These are phyloP conservation scores for Aspergillus ibericus DNA, from an alignment of 2,329 filamentous ascomycete species.

Conservation along the genomic window DNA sequence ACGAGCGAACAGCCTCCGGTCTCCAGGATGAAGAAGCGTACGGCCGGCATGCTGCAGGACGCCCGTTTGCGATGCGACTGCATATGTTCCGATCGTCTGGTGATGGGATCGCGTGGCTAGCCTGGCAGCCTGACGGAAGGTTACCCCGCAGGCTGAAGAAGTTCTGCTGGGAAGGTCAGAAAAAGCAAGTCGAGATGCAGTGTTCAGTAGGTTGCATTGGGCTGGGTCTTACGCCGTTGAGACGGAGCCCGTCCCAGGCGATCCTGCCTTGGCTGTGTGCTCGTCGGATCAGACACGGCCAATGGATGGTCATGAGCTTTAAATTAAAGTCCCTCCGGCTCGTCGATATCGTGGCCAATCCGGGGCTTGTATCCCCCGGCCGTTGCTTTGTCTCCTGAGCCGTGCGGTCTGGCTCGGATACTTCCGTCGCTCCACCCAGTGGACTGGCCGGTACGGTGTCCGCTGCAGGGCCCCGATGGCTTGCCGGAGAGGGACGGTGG, in stretches of 20 bases:
- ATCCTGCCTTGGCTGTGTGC: too few species aligned
- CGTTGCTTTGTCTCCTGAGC: background rate
- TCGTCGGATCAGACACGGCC: background rate
- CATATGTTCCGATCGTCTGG: slow-evolving; percentile 15
- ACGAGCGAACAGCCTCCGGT: background rate
- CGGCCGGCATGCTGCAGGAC: background rate
- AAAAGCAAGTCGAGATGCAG: slow-evolving; percentile 5
- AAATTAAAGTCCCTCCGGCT: background rate
- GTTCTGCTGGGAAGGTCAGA: slow-evolving; percentile 1
- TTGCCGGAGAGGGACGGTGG: too few species aligned
- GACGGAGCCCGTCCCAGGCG: too few species aligned
- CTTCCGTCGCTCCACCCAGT: background rate
- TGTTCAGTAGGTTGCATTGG: slow-evolving; percentile 8
- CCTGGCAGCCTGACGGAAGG: slow-evolving; percentile 2
- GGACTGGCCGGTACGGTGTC: background rate
- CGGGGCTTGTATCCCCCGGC: background rate
- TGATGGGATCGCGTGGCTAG: slow-evolving; percentile 20
- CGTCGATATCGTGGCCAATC: background rate
- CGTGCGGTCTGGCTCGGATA: background rate
- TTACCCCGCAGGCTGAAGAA: slow-evolving; percentile 12
- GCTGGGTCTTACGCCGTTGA: background rate
- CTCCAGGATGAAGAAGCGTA: background rate
- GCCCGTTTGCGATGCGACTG: background rate
- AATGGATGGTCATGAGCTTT: background rate
- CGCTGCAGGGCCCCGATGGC: background rate